Evolutionary conservation across 164 flowering plant species (phyloP).

Genomic region (Liquidambar formosana): DNA sequence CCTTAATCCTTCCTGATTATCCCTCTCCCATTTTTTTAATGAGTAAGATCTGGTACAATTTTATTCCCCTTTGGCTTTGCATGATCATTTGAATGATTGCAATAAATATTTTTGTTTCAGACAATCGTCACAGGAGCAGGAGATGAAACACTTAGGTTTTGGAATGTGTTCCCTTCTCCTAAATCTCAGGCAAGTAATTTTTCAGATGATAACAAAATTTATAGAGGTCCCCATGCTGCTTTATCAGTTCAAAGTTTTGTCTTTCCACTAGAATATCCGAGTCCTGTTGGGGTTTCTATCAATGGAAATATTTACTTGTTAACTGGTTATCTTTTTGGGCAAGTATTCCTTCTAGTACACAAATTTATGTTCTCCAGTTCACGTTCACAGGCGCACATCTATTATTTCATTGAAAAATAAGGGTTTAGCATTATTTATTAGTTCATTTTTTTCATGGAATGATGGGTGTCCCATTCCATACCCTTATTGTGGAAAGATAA

Average conservation of each 20-base stretch:
- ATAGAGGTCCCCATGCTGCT: not conserved
- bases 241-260: no score
- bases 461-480: no score
- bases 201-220: not conserved
- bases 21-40: not conserved
- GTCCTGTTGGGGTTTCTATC: not conserved
- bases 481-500: not conserved
- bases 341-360: no score
- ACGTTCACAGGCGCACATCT: no score
- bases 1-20: not conserved
- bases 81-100: not conserved
- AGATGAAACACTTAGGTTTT: slow-evolving; percentile 94
- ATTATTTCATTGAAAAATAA: no score
- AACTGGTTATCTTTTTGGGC: no score
- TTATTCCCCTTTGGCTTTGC: not conserved
- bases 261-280: not conserved
- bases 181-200: slow-evolving; percentile 68
- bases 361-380: no score
- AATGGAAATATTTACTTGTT: no score
- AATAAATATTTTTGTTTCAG: slow-evolving; percentile 33
- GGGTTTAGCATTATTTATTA: no score
- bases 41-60: not conserved
- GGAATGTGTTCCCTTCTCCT: slow-evolving; percentile 99
- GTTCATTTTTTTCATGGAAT: no score
- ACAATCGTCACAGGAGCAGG: slow-evolving; percentile 98